Evolutionary conservation across 306 rosid species (phyloP).

Genomic region (Dalbergia oliveri): DNA sequence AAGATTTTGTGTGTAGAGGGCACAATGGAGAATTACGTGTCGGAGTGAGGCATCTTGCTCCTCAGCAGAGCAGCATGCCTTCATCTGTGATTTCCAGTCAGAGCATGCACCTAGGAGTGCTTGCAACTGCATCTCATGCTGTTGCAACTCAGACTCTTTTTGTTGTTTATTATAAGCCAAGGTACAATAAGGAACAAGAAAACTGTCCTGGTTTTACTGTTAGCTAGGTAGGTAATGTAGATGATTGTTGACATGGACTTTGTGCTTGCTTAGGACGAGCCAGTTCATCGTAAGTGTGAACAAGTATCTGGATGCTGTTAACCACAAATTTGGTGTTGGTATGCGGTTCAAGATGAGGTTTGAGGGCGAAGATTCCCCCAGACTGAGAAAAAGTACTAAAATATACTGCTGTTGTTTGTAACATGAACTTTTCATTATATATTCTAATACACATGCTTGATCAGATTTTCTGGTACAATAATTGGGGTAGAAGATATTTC

Average conservation of each 20-base stretch:
- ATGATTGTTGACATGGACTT: slow-evolving; percentile 36
- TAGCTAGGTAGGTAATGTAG: not conserved
- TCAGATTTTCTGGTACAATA: slow-evolving; percentile 91
- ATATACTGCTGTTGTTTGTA: slow-evolving; percentile 19
- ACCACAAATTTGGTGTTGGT: slow-evolving; percentile 68
- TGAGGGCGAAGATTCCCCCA: slow-evolving; percentile 90
- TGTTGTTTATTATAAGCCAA: slow-evolving; percentile 85
- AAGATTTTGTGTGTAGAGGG: slow-evolving; percentile 58
- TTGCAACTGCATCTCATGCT: slow-evolving; percentile 97
- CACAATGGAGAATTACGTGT: slow-evolving; percentile 73
- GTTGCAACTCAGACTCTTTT: slow-evolving; percentile 81
- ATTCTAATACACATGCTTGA: slow-evolving; percentile 36
- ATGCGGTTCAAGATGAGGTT: slow-evolving; percentile 88
- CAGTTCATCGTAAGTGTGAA: slow-evolving; percentile 79
- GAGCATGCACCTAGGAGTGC: slow-evolving; percentile 97
- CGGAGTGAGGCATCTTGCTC: slow-evolving; percentile 86
- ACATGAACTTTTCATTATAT: slow-evolving; percentile 24
- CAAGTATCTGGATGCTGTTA: slow-evolving; percentile 71
- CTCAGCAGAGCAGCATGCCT: slow-evolving; percentile 86
- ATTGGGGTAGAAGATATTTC: slow-evolving; percentile 84
- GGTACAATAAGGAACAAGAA: slow-evolving; percentile 49
- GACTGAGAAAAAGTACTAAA: slow-evolving; percentile 82
- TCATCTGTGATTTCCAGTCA: slow-evolving; percentile 93
- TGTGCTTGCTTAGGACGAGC: slow-evolving; percentile 64
- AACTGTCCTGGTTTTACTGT: too few relatives aligned